Evolutionary conservation across 306 rosid species (phyloP).

Genomic region (Pachyrhizus erosus): DNA sequence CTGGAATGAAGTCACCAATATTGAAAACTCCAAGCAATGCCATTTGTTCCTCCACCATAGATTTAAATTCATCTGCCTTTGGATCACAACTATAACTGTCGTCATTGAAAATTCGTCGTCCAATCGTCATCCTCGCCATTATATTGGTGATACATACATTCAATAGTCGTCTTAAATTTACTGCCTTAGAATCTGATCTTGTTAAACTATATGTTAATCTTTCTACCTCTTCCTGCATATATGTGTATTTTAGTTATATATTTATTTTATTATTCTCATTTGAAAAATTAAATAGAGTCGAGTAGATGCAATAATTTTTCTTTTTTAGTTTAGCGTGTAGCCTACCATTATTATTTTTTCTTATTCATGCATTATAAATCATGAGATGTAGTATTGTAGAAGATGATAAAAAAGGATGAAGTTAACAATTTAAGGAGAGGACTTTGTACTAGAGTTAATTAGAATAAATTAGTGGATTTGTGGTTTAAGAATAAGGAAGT

Average conservation of each 20-base stretch:
- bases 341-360: not conserved
- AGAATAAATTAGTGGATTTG: too few relatives aligned
- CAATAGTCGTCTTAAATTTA: slow-evolving; percentile 59
- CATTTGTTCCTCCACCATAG: slow-evolving; percentile 77
- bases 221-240: slow-evolving; percentile 62
- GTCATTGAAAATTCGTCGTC: slow-evolving; percentile 65
- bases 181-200: slow-evolving; percentile 6
- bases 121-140: slow-evolving; percentile 65
- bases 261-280: not conserved
- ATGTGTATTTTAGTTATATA: not conserved
- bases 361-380: not conserved
- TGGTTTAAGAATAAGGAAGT: not conserved
- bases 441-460: not conserved
- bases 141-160: slow-evolving; percentile 68
- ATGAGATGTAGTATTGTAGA: not conserved
- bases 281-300: not conserved
- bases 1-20: slow-evolving; percentile 74
- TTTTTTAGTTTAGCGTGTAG: not conserved
- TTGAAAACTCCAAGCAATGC: slow-evolving; percentile 67
- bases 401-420: too few relatives aligned
- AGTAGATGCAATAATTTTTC: too few relatives aligned
- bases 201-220: not conserved
- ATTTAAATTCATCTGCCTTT: slow-evolving; percentile 66
- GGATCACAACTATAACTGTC: slow-evolving; percentile 51
- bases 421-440: not conserved